phyloP scores from a whole-genome alignment of 306 rosid species.

The Malus asiatica region DNA sequence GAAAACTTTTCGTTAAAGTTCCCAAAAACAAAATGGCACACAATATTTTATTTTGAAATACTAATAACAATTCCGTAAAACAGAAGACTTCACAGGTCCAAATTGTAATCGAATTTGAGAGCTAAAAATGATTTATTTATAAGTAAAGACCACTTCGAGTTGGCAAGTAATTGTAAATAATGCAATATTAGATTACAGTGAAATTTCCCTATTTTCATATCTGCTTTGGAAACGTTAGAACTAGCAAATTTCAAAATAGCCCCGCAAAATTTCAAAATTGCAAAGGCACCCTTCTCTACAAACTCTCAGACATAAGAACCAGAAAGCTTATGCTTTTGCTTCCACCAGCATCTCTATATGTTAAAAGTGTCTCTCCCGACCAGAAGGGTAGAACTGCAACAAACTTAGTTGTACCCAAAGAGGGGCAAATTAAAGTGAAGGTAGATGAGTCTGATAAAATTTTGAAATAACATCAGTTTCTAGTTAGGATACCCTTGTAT shows the following conservation, averaged over 20 bases:
- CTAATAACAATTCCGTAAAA: too few species aligned
- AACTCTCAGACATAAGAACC: not conserved
- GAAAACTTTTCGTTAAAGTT: too few species aligned
- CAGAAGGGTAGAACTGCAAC: conserved; percentile 35
- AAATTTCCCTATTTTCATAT: not conserved
- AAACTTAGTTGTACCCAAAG: not conserved
- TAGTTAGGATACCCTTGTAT: conserved; percentile 41
- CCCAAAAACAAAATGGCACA: not conserved
- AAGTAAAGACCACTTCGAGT: too few species aligned
- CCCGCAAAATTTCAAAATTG: conserved; percentile 6
- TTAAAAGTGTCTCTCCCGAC: conserved; percentile 32
- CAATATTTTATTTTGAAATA: too few species aligned
- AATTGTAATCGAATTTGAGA: too few species aligned
- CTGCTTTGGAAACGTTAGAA: not conserved
- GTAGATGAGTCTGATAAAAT: not conserved
- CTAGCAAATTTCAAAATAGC: not conserved
- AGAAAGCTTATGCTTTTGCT: not conserved
- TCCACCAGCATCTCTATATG: not conserved
- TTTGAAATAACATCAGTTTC: conserved; percentile 30
- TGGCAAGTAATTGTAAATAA: too few species aligned
- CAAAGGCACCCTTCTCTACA: not conserved
- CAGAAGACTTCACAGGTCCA: not conserved
- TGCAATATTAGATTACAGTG: not conserved
- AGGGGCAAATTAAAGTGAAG: not conserved
- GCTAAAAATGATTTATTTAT: too few species aligned